Conservation (phyloP, 331 rosid genomes). For the Malus hybrid region DNA sequence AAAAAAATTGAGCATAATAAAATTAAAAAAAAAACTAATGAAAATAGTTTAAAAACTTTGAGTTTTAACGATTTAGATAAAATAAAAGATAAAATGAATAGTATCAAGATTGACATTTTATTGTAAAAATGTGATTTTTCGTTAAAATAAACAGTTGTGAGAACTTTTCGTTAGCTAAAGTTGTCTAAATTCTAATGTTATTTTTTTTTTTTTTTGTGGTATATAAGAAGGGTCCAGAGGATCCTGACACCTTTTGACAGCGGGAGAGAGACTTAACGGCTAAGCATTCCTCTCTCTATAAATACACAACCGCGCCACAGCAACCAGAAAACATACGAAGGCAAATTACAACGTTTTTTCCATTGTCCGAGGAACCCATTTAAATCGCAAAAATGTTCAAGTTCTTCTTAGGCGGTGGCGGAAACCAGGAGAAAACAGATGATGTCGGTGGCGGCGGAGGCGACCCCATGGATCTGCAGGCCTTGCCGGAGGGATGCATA, state of each 20-base stretch:
- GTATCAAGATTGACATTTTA: too few species aligned
- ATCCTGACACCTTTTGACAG: neutral
- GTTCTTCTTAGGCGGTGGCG: neutral
- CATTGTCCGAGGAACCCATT: neutral
- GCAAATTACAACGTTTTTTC: neutral
- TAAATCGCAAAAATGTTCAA: neutral
- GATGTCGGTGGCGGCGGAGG: neutral
- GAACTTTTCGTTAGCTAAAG: accelerated
- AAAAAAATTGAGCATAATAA: neutral
- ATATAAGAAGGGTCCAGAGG: neutral
- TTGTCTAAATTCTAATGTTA: too few species aligned
- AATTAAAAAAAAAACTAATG: accelerated
- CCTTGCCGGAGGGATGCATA: conserved; percentile 33
- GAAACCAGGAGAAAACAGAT: neutral
- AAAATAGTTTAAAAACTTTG: too few species aligned
- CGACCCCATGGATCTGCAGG: conserved; percentile 12
- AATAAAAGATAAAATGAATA: too few species aligned
- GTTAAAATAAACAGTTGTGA: accelerated
- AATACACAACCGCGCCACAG: neutral
- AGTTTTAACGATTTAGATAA: accelerated
- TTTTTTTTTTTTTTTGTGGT: neutral
- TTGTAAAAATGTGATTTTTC: too few species aligned
- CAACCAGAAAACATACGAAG: neutral
- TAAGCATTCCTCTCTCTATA: conserved; percentile 18
- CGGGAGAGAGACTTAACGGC: conserved; percentile 20